A percentile compares a stretch with the other conserved stretches of the same genome.
Evolutionary conservation across 2,329 filamentous ascomycete genomes (phyloP).

Genomic region (Colletotrichum filicis): DNA sequence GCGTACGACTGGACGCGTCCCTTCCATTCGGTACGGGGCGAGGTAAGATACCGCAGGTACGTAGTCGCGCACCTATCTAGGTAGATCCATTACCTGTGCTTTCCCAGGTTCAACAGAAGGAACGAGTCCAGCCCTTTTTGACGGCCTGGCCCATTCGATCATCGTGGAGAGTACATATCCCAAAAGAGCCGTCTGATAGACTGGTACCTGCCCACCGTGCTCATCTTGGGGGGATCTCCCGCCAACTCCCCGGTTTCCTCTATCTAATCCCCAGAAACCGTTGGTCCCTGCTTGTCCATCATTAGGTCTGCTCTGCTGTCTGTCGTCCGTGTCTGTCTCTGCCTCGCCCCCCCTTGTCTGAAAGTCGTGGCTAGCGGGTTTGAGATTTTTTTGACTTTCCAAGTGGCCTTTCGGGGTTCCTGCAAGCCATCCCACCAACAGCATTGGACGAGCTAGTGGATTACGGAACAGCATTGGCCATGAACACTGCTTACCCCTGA

Average conservation of each 20-base stretch:
- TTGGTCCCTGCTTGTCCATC: slow-evolving; percentile 9
- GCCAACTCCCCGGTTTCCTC: not conserved
- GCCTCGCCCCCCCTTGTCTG: not conserved
- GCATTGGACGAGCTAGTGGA: slow-evolving; percentile 3
- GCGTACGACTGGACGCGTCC: not conserved
- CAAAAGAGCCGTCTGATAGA: not conserved
- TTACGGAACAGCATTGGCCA: not conserved
- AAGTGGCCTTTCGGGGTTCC: not conserved
- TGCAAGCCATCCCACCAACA: slow-evolving; percentile 16
- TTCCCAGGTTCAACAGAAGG: not conserved
- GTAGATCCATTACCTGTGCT: not conserved
- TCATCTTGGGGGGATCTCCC: not conserved
- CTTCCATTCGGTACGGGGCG: not conserved
- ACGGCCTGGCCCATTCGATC: not conserved
- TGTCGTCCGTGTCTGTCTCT: not conserved
- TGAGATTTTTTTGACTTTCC: slow-evolving; percentile 18
- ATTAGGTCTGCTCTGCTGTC: not conserved
- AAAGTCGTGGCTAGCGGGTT: slow-evolving; percentile 24
- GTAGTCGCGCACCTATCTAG: no score
- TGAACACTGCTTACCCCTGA: not conserved
- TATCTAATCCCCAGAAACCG: slow-evolving; percentile 24
- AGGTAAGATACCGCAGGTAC: not conserved
- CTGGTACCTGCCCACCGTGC: not conserved
- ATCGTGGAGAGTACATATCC: not conserved
- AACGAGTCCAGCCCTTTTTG: not conserved